phyloP scores from a whole-genome alignment of 306 rosid genomes.

The Potentilla sterilis region DNA sequence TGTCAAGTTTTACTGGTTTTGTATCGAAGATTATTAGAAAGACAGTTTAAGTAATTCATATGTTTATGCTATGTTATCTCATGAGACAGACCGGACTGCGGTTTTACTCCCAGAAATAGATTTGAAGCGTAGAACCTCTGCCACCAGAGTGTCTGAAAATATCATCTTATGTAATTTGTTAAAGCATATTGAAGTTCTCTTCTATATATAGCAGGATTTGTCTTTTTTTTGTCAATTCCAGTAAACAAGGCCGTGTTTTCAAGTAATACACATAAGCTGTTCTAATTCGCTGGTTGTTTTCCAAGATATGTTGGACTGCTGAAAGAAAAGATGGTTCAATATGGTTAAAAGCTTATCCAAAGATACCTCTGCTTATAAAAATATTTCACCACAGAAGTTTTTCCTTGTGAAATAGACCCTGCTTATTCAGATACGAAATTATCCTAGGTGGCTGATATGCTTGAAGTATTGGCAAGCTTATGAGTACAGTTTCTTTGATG shows the following conservation, averaged over 20 bases:
- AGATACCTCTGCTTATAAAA: too few species aligned
- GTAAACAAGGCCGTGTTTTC: background rate
- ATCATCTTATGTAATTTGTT: background rate
- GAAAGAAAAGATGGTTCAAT: background rate
- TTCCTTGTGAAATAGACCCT: background rate
- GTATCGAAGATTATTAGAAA: background rate
- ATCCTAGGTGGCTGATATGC: background rate
- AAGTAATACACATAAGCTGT: background rate
- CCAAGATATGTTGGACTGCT: slow-evolving; percentile 3
- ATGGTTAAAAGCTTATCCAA: background rate
- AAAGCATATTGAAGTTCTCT: background rate
- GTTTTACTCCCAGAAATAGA: background rate
- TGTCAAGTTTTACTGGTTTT: background rate
- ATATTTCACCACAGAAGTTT: background rate
- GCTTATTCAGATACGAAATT: background rate
- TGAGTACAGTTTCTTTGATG: background rate
- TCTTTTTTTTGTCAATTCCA: background rate
- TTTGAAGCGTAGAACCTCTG: slow-evolving; percentile 11
- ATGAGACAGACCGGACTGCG: background rate
- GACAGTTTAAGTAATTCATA: background rate
- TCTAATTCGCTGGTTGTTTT: background rate
- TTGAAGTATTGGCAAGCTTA: background rate
- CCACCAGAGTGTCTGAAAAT: slow-evolving; percentile 6
- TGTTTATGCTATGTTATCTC: background rate
- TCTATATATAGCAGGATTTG: background rate